Base-by-base conservation (phyloP, 2,329 filamentous ascomycete genomes). In the Fusarium beomiforme region DNA sequence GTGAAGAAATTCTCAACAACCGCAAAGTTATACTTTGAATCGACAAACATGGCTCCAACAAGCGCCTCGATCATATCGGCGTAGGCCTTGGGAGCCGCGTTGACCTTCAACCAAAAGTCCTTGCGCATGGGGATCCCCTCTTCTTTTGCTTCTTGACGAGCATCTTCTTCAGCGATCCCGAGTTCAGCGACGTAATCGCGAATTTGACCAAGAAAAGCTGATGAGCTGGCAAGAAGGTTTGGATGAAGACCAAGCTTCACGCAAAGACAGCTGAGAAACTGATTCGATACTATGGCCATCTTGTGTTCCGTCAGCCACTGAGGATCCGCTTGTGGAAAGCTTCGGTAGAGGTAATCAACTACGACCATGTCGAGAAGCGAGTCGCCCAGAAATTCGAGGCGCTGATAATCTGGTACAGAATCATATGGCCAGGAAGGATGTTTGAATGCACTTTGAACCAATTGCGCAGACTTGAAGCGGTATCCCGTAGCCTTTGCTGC, bases 221-320 rank as follows among this genome's bases (percentile, higher is more conserved):
- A 74, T 5, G 82, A 83, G 12, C 92, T 85, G 9, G 85, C 82
- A 0, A 89, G 87, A 19, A 98, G 82, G 77, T 95, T 91, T 51
- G 85, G 88, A 77, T 98, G 90, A 59, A 98, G 91, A 1, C 88
- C 91, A 1, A 98, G 87, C 50, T 89, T 87, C 6, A 97, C 93
- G 64, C 92, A 92, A 6, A 98, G 84, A 21, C 91, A 93, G 2
- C 93, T 94, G 3, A 98, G 86, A 77, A 98, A 99, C 67, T 95
- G 94, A 82, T 99, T 99, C 57, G 93, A 96, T 0, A 96, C 95
- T 93, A 99, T 98, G n/a, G 95, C 94, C 91, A 97, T 98, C 83
- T 98, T 98, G 85, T 98, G 95, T 81, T 98, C 96, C 0, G 96
- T 98, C 64, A 99, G 85, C 95, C 95, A 98, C 79, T 98, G 95